phyloP scores from a whole-genome alignment of 768 basidiomycete genomes.

The Boletus barrowsii region DNA sequence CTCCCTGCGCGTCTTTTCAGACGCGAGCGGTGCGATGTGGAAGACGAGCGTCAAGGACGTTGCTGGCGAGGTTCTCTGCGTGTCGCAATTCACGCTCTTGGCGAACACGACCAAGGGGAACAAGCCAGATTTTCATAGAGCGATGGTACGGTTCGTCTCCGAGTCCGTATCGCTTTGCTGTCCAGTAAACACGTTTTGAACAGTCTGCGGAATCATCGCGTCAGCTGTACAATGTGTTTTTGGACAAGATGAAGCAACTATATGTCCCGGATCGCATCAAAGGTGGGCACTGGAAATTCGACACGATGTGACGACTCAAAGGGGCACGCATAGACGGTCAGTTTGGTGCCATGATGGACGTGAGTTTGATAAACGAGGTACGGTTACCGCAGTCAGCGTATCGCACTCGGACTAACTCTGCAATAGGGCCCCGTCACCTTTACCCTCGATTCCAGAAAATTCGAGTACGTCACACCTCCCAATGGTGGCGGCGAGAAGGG shows the following conservation, averaged over 20 bases:
- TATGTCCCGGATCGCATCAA: conserved; percentile 78
- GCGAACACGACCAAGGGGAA: conserved; percentile 85
- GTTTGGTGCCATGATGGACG: conserved; percentile 97
- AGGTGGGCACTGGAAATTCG: conserved; percentile 42
- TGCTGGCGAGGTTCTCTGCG: conserved; percentile 87
- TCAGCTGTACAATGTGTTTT: conserved; percentile 67
- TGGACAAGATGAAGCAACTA: conserved; percentile 59
- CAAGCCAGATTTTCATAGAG: conserved; percentile 89
- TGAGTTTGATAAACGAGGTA: conserved; percentile 85
- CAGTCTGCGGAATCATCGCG: conserved; percentile 69
- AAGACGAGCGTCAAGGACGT: conserved; percentile 85
- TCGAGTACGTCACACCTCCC: conserved; percentile 51
- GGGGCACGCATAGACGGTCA: conserved; percentile 60
- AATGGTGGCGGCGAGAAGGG: conserved; percentile 8
- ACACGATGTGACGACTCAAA: neutral
- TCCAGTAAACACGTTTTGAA: neutral
- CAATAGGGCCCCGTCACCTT: conserved; percentile 80
- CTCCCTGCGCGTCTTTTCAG: conserved; percentile 68
- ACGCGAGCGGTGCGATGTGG: conserved; percentile 70
- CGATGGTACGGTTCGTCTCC: conserved; percentile 63
- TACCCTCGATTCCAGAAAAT: conserved; percentile 78
- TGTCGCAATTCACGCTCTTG: conserved; percentile 91
- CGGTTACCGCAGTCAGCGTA: conserved; percentile 8
- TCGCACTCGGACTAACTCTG: conserved; percentile 1
- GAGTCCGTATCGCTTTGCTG: neutral